These are phyloP conservation scores for Sapria himalayana DNA, from an alignment of 345 rosid genomes.

Conservation along the genomic window DNA sequence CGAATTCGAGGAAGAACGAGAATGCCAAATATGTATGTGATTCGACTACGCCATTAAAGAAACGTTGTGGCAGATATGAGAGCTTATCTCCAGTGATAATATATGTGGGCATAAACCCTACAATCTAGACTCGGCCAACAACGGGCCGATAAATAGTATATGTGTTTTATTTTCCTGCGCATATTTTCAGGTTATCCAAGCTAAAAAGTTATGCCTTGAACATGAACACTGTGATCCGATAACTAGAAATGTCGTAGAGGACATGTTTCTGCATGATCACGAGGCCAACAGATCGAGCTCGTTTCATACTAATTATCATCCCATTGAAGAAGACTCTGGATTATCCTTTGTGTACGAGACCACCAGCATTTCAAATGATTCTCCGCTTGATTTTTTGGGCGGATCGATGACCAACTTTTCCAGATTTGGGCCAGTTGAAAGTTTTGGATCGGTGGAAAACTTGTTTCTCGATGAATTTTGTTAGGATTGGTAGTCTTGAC, in stretches of 20 bases:
- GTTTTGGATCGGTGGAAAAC: conserved; percentile 65
- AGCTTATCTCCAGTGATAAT: too few species aligned
- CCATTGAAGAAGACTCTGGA: conserved; percentile 17
- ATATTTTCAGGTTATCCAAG: conserved; percentile 54
- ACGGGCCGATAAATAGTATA: too few species aligned
- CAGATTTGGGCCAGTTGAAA: conserved; percentile 30
- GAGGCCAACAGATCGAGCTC: conserved; percentile 22
- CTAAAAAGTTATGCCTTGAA: conserved; percentile 54
- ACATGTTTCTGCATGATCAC: conserved; percentile 22
- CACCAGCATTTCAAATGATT: conserved; percentile 41
- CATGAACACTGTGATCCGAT: conserved; percentile 39
- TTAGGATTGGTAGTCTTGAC: too few species aligned
- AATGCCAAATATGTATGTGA: too few species aligned
- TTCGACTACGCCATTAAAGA: too few species aligned
- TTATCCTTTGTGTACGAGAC: conserved; percentile 75
- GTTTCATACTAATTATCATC: conserved; percentile 21
- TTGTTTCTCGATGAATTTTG: conserved; percentile 59
- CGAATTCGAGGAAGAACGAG: too few species aligned
- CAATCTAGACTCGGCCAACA: too few species aligned
- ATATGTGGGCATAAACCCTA: too few species aligned
- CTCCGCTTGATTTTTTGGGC: conserved; percentile 69
- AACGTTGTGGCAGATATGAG: too few species aligned
- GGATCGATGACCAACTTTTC: conserved; percentile 46
- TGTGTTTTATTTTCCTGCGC: background rate
- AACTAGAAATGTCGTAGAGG: conserved; percentile 23